Base-by-base conservation (phyloP, 345 rosid species). In the Camelina sativa region DNA sequence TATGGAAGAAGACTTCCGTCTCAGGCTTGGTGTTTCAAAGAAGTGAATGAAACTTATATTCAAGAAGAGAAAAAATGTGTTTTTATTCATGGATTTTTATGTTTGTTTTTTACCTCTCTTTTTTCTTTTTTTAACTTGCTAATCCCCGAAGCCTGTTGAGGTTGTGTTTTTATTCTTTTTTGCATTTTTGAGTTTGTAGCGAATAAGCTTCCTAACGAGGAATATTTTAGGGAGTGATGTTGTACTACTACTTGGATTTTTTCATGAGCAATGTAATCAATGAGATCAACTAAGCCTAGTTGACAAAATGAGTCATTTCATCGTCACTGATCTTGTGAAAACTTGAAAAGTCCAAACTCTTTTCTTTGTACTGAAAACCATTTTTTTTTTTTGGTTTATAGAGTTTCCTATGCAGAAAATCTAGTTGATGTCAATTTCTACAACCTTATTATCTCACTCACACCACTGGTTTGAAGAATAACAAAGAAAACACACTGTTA, bases 1-100 rank as follows among this genome's bases (percentile, higher is more conserved):
- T 12, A 94, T 94, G 98, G 98, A 94, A 85, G 91, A 86, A 7
- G 98, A 94, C 84, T 91, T 94, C 80, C 76, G 97, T 37, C 79
- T 35, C 76, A 90, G 98, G 85, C 97, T 94, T 47, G 85, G 84
- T 0, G 85, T 87, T 25, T 55, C 83, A 43, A 62, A 76, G 53
- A 85, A 82, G 69, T 91, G 83, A 88, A 28, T 28, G 30, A 28
- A 12, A 23, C 16, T 40, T 19, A 4, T 16, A 22, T 8, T 22
- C 25, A 32, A 44, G 32, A 56, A 34, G 9, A 69, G 11, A 12
- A 3, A 10, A 7, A 3, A 6, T 6, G 1, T 30, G 25, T 1
- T 11, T 8, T 30, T 10, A 15, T 2, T 41, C 59, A 28, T 68
- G n/a, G 1, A 52, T 11, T 51, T 60, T 38, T 61, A 63, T 68